Percentiles rank a stretch among this genome's conserved stretches.
Evolutionary conservation across 2,329 filamentous ascomycete species (phyloP).

Genomic region (Monilinia fructicola): DNA sequence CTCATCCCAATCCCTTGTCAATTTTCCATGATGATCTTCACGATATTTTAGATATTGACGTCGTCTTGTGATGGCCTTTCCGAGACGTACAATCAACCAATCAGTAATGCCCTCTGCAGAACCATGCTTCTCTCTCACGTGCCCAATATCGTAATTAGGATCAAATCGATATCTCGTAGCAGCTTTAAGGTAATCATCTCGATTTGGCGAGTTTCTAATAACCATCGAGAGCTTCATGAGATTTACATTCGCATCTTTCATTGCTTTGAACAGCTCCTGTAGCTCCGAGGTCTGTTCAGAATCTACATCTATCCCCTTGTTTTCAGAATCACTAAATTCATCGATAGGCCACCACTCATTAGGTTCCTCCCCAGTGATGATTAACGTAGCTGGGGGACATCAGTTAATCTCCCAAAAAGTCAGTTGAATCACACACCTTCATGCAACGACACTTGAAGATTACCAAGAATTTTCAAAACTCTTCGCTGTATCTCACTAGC

Average conservation of each 20-base stretch:
- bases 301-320: constrained; percentile 13
- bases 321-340: constrained; percentile 28
- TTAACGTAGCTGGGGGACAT: constrained; percentile 25
- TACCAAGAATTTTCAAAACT: constrained; percentile 30
- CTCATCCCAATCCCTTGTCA: constrained; percentile 28
- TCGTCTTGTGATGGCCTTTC: constrained; percentile 38
- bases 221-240: constrained; percentile 35
- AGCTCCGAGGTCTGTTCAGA: constrained; percentile 31
- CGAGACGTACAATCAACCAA: constrained; percentile 37
- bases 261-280: constrained; percentile 30
- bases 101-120: constrained; percentile 24
- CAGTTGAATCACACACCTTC: constrained; percentile 23
- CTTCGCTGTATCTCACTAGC: constrained; percentile 29
- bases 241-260: constrained; percentile 28
- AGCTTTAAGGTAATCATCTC: constrained; percentile 36
- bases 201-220: constrained; percentile 31
- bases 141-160: constrained; percentile 28
- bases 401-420: neutral
- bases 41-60: constrained; percentile 40
- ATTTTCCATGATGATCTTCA: constrained; percentile 36
- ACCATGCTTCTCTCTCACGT: constrained; percentile 34
- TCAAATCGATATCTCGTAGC: constrained; percentile 30
- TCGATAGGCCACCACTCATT: constrained; percentile 31
- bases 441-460: constrained; percentile 30
- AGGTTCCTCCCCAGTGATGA: constrained; percentile 26